Percentiles rank a stretch among this genome's conserved stretches.
phyloP scores from a whole-genome alignment of 2,329 filamentous ascomycete species.

The Phyllosticta capitalensis region DNA sequence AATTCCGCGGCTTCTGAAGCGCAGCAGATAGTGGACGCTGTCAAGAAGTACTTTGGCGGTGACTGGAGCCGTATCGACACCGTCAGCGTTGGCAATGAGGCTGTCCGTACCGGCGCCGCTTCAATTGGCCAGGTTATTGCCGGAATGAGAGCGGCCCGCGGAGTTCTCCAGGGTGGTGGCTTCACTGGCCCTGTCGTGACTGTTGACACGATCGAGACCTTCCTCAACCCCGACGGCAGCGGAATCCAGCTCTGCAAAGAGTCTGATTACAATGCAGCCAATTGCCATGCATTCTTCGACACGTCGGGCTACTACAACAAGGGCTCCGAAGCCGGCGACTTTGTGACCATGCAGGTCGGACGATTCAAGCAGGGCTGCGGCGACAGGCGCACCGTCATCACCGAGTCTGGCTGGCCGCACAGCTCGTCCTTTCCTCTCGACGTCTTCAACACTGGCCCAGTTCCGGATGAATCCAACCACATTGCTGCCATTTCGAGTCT shows the following conservation, averaged over 20 bases:
- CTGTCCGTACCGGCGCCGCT: conserved; percentile 47
- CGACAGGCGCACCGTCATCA: conserved; percentile 59
- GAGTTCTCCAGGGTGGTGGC: conserved; percentile 49
- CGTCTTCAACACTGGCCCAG: conserved; percentile 46
- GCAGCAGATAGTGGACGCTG: conserved; percentile 49
- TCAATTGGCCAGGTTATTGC: conserved; percentile 46
- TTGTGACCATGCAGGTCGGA: conserved; percentile 49
- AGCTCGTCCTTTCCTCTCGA: conserved; percentile 38
- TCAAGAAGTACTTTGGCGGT: conserved; percentile 28
- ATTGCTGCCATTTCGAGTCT: conserved; percentile 45
- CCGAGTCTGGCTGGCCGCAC: conserved; percentile 79
- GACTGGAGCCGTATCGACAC: conserved; percentile 64
- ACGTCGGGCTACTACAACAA: conserved; percentile 27
- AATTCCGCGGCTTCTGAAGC: conserved; percentile 41
- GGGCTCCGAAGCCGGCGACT: conserved; percentile 51
- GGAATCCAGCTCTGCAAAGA: conserved; percentile 51
- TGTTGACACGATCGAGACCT: conserved; percentile 67
- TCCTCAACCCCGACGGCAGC: conserved; percentile 44
- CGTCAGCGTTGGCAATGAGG: conserved; percentile 71
- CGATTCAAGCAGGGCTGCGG: conserved; percentile 40
- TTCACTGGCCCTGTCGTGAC: conserved; percentile 67
- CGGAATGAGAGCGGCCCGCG: conserved; percentile 50
- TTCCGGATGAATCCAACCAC: conserved; percentile 61
- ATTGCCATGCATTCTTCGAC: conserved; percentile 81
- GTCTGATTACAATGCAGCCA: conserved; percentile 72